Conservation (phyloP, 345 rosid genomes). For the Bruguiera parviflora region DNA sequence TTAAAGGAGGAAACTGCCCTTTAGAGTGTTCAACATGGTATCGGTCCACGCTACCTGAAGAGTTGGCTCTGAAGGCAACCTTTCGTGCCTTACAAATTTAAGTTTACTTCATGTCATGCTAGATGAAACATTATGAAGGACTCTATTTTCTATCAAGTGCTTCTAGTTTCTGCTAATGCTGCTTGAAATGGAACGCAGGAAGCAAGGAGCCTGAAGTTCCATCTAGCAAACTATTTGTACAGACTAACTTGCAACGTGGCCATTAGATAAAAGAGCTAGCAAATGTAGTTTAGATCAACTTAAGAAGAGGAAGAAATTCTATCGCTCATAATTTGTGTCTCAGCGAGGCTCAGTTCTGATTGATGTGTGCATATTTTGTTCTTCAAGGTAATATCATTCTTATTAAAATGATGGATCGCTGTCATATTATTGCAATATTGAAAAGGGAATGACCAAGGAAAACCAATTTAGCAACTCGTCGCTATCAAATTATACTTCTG, state of each 20-base stretch:
- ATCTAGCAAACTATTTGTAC: constrained; percentile 58
- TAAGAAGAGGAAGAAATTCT: background rate
- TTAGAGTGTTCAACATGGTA: constrained; percentile 78
- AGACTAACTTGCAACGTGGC: constrained; percentile 22
- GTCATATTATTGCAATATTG: too few relatives aligned
- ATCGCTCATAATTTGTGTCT: background rate
- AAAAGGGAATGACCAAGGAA: too few relatives aligned
- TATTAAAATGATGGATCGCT: too few relatives aligned
- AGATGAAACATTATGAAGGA: background rate
- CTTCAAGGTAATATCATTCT: too few relatives aligned
- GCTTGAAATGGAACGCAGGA: constrained; percentile 44
- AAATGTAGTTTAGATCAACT: background rate
- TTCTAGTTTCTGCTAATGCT: background rate
- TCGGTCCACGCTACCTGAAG: constrained; percentile 71
- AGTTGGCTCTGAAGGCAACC: constrained; percentile 63
- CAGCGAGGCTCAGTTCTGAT: background rate
- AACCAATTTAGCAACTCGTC: too few relatives aligned
- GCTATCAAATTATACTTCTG: too few relatives aligned
- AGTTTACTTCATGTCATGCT: background rate
- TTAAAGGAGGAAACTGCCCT: constrained; percentile 77
- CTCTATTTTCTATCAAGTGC: background rate
- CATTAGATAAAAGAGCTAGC: constrained; percentile 5
- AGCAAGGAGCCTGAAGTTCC: constrained; percentile 71
- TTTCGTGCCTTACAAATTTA: background rate
- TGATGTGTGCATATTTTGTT: too few relatives aligned